These are phyloP conservation scores for Stromatinia cepivora DNA, from an alignment of 2,329 filamentous ascomycete species.

Conservation along the genomic window DNA sequence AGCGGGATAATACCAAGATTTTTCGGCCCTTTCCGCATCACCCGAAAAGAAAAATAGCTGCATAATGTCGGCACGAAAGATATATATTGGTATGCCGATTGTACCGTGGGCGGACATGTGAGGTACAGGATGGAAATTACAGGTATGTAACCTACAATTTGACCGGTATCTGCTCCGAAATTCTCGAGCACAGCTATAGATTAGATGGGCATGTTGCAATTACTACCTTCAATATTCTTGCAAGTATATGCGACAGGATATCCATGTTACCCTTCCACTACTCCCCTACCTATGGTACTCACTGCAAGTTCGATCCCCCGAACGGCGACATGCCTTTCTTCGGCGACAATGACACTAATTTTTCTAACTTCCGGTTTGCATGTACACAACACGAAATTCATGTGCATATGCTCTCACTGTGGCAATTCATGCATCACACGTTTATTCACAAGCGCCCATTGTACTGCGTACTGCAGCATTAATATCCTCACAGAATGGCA, in stretches of 20 bases:
- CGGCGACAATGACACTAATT: conserved; percentile 1
- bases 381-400: neutral
- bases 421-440: neutral
- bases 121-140: conserved; percentile 2
- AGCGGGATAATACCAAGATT: neutral
- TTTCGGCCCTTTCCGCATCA: neutral
- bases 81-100: neutral
- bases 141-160: conserved; percentile 1
- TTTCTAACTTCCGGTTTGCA: neutral
- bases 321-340: conserved; percentile 3
- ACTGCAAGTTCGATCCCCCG: conserved; percentile 15
- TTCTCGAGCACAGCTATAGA: too few relatives aligned
- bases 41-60: neutral
- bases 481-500: neutral
- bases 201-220: conserved; percentile 7
- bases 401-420: neutral
- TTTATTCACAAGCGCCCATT: neutral
- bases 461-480: neutral
- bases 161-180: neutral
- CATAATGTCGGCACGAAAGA: conserved; percentile 14
- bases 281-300: neutral
- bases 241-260: neutral
- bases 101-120: neutral
- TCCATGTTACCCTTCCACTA: neutral
- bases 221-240: neutral